phyloP scores from a whole-genome alignment of 2,329 filamentous ascomycete species.

The Ophiocordyceps unilateralis region DNA sequence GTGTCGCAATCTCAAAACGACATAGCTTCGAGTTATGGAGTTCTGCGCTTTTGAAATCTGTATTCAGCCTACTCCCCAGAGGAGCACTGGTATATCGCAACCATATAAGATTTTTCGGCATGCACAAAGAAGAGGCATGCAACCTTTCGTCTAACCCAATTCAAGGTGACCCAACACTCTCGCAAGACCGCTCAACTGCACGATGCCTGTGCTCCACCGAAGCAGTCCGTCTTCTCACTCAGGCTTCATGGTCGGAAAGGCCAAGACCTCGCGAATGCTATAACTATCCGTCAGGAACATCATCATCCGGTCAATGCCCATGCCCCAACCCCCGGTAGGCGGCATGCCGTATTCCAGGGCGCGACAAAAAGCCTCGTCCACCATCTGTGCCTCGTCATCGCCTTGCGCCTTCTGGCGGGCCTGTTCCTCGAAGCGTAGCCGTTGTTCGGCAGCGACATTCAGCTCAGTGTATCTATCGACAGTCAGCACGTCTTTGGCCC shows the following conservation, averaged over 20 bases:
- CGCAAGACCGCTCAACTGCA: background rate
- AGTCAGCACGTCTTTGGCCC: background rate
- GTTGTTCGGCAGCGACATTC: constrained; percentile 82
- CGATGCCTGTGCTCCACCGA: background rate
- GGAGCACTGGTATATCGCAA: too few species aligned
- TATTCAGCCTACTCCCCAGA: too few species aligned
- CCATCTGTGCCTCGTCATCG: constrained; percentile 88
- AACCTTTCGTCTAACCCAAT: background rate
- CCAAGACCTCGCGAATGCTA: constrained; percentile 86
- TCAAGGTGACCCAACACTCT: background rate
- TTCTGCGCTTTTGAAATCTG: too few species aligned
- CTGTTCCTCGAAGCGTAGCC: constrained; percentile 75
- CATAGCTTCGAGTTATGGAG: too few species aligned
- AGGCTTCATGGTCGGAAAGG: constrained; percentile 98
- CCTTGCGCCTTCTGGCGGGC: constrained; percentile 89
- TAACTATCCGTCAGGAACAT: constrained; percentile 94
- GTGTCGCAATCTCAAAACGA: too few species aligned
- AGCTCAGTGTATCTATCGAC: constrained; percentile 63
- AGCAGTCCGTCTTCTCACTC: constrained; percentile 25
- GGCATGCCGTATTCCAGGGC: constrained; percentile 81
- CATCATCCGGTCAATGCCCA: constrained; percentile 85
- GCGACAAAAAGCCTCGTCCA: constrained; percentile 91
- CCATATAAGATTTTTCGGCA: too few species aligned
- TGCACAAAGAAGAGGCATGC: background rate
- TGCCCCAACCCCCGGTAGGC: constrained; percentile 89